Evolutionary conservation across 768 basidiomycete species (phyloP), one percentile per base, ranked within the genome.

Genomic region (Phylloporus arenicola): DNA sequence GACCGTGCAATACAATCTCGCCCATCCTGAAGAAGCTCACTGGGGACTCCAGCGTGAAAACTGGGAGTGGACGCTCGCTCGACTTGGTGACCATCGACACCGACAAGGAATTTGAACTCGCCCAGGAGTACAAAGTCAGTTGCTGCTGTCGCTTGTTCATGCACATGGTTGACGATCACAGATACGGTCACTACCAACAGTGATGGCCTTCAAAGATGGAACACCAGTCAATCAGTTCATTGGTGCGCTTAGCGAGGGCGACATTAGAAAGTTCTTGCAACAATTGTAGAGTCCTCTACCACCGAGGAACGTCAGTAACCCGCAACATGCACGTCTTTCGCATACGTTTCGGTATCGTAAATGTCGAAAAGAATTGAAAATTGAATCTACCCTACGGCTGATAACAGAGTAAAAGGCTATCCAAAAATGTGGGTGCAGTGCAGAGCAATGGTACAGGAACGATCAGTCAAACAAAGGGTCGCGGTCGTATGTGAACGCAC

Each of bases 161-260:
- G 31, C 38, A 33, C 48, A 24, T 24, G 22, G 3, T 24, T 24
- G 22, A 41, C 25, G 19, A 13, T 38, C 14, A 11, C 48, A 92
- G 89, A 72, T 91, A 52, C 68, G 73, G n/a, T 76, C 85, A 14
- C 67, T 92, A n/a, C 88, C 88, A 3, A 91, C 88, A 0, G 86
- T 92, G 27, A 70, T 87, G 50, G 88, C 86, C 4, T 90, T 90
- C 70, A 77, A 73, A 50, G 75, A 83, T 43, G 88, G 86, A 16
- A 59, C 78, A 55, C 70, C 68, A 1, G 70, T 83, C n/a, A 68
- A 68, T 40, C 72, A 81, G 42, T 91, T 92, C 58, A 70, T 81
- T 2, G 88, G 84, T 41, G 81, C 82, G 4, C 63, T 78, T 30
- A 69, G 72, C 19, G 75, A 78, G 55, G 52, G 55, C 25, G 71